phyloP scores from a whole-genome alignment of 2,329 filamentous ascomycete species.

The Cercospora zeae-maydis region DNA sequence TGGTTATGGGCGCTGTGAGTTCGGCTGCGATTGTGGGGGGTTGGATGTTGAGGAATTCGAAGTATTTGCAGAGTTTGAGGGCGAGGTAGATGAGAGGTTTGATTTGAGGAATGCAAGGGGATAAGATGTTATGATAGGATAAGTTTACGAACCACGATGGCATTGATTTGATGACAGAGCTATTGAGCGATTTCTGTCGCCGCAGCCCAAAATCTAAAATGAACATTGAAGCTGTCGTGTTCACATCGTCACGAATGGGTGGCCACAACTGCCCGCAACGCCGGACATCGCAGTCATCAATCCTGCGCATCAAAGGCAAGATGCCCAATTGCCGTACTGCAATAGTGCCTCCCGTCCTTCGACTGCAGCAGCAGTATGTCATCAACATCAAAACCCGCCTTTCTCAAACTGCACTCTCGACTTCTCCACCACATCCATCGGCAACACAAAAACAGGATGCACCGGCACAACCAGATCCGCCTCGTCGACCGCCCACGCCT shows the following conservation, averaged over 20 bases:
- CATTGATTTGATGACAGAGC: background rate
- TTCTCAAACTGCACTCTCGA: constrained; percentile 26
- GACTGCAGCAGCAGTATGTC: background rate
- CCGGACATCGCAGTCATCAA: background rate
- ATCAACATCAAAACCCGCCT: constrained; percentile 10
- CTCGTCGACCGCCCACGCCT: constrained; percentile 61
- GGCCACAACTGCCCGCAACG: background rate
- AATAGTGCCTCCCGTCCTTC: background rate
- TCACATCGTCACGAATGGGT: too few relatives aligned
- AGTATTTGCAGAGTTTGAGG: constrained; percentile 24
- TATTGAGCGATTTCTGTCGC: background rate
- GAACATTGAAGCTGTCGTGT: too few relatives aligned
- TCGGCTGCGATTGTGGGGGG: constrained; percentile 38
- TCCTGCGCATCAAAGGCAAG: background rate
- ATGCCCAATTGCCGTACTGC: background rate
- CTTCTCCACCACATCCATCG: constrained; percentile 62
- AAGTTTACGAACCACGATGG: background rate
- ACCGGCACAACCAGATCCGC: constrained; percentile 65
- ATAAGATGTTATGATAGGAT: background rate
- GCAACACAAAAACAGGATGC: constrained; percentile 84
- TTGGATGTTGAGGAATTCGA: constrained; percentile 46
- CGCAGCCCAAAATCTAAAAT: too few relatives aligned
- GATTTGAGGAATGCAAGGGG: background rate
- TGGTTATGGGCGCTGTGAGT: constrained; percentile 38
- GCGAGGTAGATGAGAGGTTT: constrained; percentile 17